Conservation (phyloP, 306 rosid genomes). For the Begonia loranthoides region DNA sequence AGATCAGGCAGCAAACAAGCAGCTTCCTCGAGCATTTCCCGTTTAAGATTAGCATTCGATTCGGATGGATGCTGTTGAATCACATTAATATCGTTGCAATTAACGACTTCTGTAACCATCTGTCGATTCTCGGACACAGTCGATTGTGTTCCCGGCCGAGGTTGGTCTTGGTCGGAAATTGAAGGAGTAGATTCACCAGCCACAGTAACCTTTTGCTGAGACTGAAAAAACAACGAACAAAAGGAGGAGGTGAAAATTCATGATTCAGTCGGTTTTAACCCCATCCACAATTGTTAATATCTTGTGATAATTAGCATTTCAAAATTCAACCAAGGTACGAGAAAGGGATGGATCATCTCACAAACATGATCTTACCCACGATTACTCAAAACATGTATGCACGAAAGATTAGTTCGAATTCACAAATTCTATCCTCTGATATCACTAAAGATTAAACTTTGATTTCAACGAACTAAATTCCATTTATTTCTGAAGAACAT, state of each 20-base stretch:
- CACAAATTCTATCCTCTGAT: neutral
- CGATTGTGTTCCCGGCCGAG: constrained; percentile 12
- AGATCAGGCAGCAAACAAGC: constrained; percentile 57
- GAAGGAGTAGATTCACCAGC: constrained; percentile 9
- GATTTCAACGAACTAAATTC: neutral
- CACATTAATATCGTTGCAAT: constrained; percentile 11
- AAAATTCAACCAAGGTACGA: too few species aligned
- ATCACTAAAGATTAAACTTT: neutral
- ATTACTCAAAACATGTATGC: neutral
- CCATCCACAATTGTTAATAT: neutral
- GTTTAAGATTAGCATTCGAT: constrained; percentile 19
- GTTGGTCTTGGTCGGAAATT: constrained; percentile 7
- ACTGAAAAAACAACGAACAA: constrained; percentile 6
- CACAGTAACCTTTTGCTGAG: constrained; percentile 15
- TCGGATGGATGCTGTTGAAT: constrained; percentile 7
- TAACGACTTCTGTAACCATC: constrained; percentile 1
- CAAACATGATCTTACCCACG: too few species aligned
- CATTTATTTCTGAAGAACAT: neutral
- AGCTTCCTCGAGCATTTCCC: too few species aligned
- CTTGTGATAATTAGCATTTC: too few species aligned
- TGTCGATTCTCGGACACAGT: constrained; percentile 11
- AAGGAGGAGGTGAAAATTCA: neutral
- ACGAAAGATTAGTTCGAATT: neutral
- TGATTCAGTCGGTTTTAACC: neutral
- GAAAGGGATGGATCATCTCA: too few species aligned